phyloP scores from a whole-genome alignment of 2,329 filamentous ascomycete genomes.

The Madurella fahalii region DNA sequence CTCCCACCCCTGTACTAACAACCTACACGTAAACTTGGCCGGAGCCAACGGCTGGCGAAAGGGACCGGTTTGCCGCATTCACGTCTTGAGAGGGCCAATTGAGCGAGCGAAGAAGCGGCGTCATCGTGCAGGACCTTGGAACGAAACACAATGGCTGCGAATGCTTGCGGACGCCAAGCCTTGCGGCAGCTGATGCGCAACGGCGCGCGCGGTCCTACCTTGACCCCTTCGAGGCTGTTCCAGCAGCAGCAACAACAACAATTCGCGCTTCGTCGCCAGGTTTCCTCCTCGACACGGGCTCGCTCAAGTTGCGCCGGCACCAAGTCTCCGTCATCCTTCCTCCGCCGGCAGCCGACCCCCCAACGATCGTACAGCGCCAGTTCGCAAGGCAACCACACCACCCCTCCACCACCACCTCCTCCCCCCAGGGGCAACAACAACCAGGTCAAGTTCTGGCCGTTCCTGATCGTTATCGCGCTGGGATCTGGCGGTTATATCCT shows the following conservation, averaged over 20 bases:
- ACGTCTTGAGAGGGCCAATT: not conserved
- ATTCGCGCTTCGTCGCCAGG: conserved; percentile 7
- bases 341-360: conserved; percentile 11
- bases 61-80: not conserved
- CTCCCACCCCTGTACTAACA: not conserved
- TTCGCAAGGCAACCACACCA: conserved; percentile 9
- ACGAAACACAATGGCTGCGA: conserved; percentile 17
- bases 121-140: conserved; percentile 15
- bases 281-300: conserved; percentile 6
- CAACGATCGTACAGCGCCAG: conserved; percentile 27
- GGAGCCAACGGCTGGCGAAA: not conserved
- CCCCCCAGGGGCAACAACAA: conserved; percentile 10
- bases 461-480: conserved; percentile 46
- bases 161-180: conserved; percentile 24
- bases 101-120: not conserved
- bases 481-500: conserved; percentile 48
- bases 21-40: not conserved
- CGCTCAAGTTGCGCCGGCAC: conserved; percentile 1
- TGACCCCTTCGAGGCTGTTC: conserved; percentile 5
- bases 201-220: conserved; percentile 2
- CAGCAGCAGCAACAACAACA: conserved; percentile 13
- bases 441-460: conserved; percentile 55
- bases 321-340: conserved; percentile 5
- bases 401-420: conserved; percentile 16
- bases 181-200: conserved; percentile 26